Evolutionary conservation across 2,329 filamentous ascomycete species (phyloP), one percentile per base, ranked within the genome.

Genomic region (Ilyonectria sp.): DNA sequence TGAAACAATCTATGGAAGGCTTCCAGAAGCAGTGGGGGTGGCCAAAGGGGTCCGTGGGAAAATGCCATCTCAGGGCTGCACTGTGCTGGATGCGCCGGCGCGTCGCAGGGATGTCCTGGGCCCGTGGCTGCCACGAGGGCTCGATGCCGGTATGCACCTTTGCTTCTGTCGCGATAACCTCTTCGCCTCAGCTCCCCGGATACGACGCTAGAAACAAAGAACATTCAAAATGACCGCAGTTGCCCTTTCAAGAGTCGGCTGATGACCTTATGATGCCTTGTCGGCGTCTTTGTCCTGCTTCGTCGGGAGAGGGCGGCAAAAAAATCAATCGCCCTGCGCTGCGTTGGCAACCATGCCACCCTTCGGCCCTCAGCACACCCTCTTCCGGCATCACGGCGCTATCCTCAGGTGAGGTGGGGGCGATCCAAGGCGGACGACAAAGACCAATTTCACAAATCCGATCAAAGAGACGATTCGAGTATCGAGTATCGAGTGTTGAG

Each of bases 1-100:
- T 74, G 71, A 72, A 75, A 75, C 74, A 75, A 70, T 61, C 60
- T 21, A 76, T 74, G 59, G 74, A 76, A 76, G 67, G 53, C 69
- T 76, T 76, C 74, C 69, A 76, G 74, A 76, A 76, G 74, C 63
- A 75, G 74, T 75, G 74, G 74, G 69, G 61, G 46, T 54, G 11
- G 40, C 29, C 17, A 43, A 40, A 52, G 19, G 19, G 50, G 26
- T 37, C 59, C 33, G 49, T 52, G 37, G 19, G 31, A 60, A 59
- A 60, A 44, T 44, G 29, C 56, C 55, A 29, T 58, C 35, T 60
- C 71, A 73, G 72, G 70, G 72, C 72, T 73, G 69, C 60, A 63
- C 50, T 50, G 26, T 70, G 65, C 69, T 69, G 68, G 44, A 57
- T 58, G 53, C 43, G 23, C 54, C 44, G 58, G 56, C 62, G 49